Conservation (phyloP, 164 flowering plant species). For the Taxillus chinensis region DNA sequence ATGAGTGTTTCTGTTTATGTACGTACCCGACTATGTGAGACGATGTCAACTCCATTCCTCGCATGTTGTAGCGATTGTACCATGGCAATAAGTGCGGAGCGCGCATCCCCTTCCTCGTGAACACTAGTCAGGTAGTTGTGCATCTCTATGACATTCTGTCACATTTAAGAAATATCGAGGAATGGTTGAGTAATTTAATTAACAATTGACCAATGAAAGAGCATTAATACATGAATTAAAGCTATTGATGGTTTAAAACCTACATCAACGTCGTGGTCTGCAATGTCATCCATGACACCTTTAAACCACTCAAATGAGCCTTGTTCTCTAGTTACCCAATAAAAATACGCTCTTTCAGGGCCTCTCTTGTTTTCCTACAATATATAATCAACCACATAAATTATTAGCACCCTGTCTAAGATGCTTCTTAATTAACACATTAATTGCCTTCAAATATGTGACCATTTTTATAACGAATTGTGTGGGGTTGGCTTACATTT, state of each 20-base stretch:
- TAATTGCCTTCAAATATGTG: too few relatives aligned
- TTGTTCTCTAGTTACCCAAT: slow-evolving; percentile 96
- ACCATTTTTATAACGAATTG: too few relatives aligned
- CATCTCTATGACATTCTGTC: slow-evolving; percentile 81
- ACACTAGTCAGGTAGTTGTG: slow-evolving; percentile 92
- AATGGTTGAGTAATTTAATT: background rate
- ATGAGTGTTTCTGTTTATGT: background rate
- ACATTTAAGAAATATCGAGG: background rate
- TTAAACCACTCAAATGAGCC: slow-evolving; percentile 95
- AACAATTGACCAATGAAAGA: too few relatives aligned
- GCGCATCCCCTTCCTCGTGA: slow-evolving; percentile 93
- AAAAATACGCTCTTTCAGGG: slow-evolving; percentile 81
- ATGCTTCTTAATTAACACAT: too few relatives aligned
- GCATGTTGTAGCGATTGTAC: slow-evolving; percentile 90
- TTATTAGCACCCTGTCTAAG: too few relatives aligned
- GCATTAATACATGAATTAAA: too few relatives aligned
- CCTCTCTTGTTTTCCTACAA: slow-evolving; percentile 15
- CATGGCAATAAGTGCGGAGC: slow-evolving; percentile 92
- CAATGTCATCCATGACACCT: slow-evolving; percentile 92
- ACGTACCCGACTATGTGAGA: slow-evolving; percentile 73
- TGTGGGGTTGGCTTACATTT: slow-evolving; percentile 2
- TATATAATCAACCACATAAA: background rate
- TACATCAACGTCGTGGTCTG: slow-evolving; percentile 60
- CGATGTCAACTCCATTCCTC: slow-evolving; percentile 81
- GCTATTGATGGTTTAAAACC: slow-evolving; percentile 10